Evolutionary conservation across 2,329 filamentous ascomycete genomes (phyloP).

Genomic region (Trematosphaeria pertusa): DNA sequence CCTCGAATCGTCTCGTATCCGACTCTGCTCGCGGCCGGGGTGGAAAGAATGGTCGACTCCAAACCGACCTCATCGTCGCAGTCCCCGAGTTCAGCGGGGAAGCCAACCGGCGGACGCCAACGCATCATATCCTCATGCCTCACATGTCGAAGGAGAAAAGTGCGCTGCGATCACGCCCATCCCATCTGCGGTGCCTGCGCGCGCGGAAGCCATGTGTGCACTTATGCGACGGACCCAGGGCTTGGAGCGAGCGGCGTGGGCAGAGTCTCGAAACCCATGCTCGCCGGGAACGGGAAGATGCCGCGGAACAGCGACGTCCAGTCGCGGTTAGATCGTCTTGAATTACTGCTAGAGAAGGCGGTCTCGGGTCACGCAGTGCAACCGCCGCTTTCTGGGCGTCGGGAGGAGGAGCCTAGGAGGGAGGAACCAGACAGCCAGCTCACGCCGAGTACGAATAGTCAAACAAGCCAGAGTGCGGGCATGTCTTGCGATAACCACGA

Average conservation of each 20-base stretch:
- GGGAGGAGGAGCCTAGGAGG: slow-evolving; percentile 26
- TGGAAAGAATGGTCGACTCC: slow-evolving; percentile 38
- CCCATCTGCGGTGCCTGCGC: slow-evolving; percentile 47
- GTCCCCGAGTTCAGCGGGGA: slow-evolving; percentile 31
- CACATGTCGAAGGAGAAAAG: slow-evolving; percentile 48
- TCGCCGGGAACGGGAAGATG: slow-evolving; percentile 23
- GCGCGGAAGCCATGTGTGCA: slow-evolving; percentile 46
- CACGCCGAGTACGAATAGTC: slow-evolving; percentile 43
- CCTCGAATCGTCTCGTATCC: background rate
- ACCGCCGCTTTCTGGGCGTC: slow-evolving; percentile 21
- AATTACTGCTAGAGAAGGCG: slow-evolving; percentile 43
- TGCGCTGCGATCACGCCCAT: slow-evolving; percentile 48
- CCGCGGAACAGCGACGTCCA: slow-evolving; percentile 43
- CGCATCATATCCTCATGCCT: slow-evolving; percentile 48
- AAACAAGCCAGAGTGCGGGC: slow-evolving; percentile 41
- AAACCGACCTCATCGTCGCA: slow-evolving; percentile 28
- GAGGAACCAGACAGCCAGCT: slow-evolving; percentile 28
- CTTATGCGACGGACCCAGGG: slow-evolving; percentile 39
- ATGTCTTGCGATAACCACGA: slow-evolving; percentile 46
- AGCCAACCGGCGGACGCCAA: slow-evolving; percentile 39
- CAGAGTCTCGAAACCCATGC: slow-evolving; percentile 35
- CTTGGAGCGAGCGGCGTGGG: slow-evolving; percentile 19
- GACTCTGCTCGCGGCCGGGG: too few species aligned
- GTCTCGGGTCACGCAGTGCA: slow-evolving; percentile 30
- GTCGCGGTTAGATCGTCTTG: slow-evolving; percentile 45